Evolutionary conservation across 2,329 filamentous ascomycete genomes (phyloP).

Genomic region (Ustulina deusta): DNA sequence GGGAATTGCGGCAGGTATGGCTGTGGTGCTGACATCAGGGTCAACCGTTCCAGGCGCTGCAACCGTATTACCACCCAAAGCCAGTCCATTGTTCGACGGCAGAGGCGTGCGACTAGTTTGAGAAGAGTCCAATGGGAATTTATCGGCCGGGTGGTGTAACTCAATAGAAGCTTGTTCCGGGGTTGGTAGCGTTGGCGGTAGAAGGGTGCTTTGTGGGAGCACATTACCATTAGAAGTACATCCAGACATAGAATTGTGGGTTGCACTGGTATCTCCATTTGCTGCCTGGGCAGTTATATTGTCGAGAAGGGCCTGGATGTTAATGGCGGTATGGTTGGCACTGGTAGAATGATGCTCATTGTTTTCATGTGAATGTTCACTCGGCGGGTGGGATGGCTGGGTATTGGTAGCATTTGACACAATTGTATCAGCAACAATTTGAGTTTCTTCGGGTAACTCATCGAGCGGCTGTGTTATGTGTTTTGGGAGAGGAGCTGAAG

Average conservation of each 20-base stretch:
- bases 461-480: conserved; percentile 43
- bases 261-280: conserved; percentile 46
- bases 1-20: conserved; percentile 46
- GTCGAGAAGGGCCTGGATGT: conserved; percentile 48
- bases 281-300: conserved; percentile 45
- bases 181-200: conserved; percentile 61
- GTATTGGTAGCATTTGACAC: conserved; percentile 20
- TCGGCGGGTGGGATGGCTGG: conserved; percentile 6
- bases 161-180: conserved; percentile 56
- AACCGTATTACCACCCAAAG: conserved; percentile 50
- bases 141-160: conserved; percentile 49
- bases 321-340: conserved; percentile 41
- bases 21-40: conserved; percentile 48
- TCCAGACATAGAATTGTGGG: conserved; percentile 47
- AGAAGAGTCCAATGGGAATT: conserved; percentile 42
- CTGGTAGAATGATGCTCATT: conserved; percentile 10
- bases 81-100: conserved; percentile 46
- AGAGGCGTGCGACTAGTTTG: conserved; percentile 47
- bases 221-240: conserved; percentile 41
- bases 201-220: conserved; percentile 54
- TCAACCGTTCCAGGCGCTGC: conserved; percentile 48
- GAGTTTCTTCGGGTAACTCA: conserved; percentile 41
- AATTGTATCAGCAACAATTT: conserved; percentile 28
- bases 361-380: conserved; percentile 7
- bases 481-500: conserved; percentile 46